phyloP scores from a whole-genome alignment of 345 rosid genomes.

The Dipteronia sinensis region DNA sequence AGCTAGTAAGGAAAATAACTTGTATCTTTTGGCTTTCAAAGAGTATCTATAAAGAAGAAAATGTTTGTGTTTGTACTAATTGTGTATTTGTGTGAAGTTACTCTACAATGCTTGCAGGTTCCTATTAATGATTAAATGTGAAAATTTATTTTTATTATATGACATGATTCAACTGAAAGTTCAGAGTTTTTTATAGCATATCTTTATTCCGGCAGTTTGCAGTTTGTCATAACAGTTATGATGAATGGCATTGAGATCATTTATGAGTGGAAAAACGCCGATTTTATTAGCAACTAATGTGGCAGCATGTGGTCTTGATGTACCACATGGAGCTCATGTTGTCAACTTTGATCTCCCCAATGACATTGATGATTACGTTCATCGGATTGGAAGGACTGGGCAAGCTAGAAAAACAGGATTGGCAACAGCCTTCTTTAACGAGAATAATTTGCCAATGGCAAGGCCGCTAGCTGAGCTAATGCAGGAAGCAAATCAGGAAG shows the following conservation, averaged over 20 bases:
- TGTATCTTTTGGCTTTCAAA: background rate
- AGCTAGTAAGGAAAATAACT: conserved; percentile 59
- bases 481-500: conserved; percentile 63
- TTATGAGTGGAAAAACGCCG: too few species aligned
- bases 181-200: too few species aligned
- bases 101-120: conserved; percentile 49
- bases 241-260: too few species aligned
- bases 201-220: too few species aligned
- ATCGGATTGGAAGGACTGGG: conserved; percentile 62
- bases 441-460: conserved; percentile 44
- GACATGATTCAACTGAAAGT: too few species aligned
- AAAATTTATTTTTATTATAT: too few species aligned
- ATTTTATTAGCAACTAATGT: too few species aligned
- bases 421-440: conserved; percentile 66
- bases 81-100: background rate
- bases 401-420: conserved; percentile 58
- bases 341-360: too few species aligned
- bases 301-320: too few species aligned
- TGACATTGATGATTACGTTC: conserved; percentile 73
- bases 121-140: conserved; percentile 21
- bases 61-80: background rate
- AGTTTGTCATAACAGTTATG: too few species aligned
- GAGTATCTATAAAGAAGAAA: background rate
- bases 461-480: conserved; percentile 48
- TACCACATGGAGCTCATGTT: too few species aligned